These are phyloP conservation scores for Martensiomyces pterosporus DNA, from an alignment of 192 early-diverging fungal species.

Conservation along the genomic window DNA sequence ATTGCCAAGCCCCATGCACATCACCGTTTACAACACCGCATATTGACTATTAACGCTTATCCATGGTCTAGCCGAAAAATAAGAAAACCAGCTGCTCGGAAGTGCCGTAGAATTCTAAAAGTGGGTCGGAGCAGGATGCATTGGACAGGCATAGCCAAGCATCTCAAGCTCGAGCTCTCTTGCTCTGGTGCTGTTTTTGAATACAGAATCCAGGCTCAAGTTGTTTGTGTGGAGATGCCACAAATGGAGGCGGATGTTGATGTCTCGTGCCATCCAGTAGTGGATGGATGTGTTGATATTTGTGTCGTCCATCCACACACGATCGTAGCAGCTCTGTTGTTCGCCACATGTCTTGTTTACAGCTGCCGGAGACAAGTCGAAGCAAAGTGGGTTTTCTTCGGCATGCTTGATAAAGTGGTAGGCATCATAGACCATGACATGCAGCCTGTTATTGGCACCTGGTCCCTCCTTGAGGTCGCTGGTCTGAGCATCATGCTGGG, in stretches of 20 bases:
- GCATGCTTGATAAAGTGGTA: constrained; percentile 50
- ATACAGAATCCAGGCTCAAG: constrained; percentile 5
- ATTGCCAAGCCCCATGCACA: no score
- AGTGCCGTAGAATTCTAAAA: no score
- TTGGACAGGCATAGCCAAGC: constrained; percentile 43
- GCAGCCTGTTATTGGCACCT: no score
- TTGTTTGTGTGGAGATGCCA: constrained; percentile 39
- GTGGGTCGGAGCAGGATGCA: constrained; percentile 25
- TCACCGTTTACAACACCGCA: no score
- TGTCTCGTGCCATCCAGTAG: constrained; percentile 49
- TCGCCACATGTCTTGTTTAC: constrained; percentile 37
- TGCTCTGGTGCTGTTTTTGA: constrained; percentile 34
- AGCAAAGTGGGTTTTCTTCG: constrained; percentile 28
- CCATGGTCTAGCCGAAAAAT: not conserved
- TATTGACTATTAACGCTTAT: no score
- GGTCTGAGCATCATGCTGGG: no score
- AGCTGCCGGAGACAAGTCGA: constrained; percentile 20
- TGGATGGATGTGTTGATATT: constrained; percentile 38
- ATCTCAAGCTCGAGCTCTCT: constrained; percentile 41
- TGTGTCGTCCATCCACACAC: constrained; percentile 45
- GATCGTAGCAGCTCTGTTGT: constrained; percentile 35
- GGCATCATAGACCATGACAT: constrained; percentile 47
- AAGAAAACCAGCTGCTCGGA: no score
- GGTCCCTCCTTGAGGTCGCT: no score
- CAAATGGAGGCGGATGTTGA: constrained; percentile 35